Evolutionary conservation across 2,329 filamentous ascomycete species (phyloP).

Genomic region (Ceratocystis diversiconidia): DNA sequence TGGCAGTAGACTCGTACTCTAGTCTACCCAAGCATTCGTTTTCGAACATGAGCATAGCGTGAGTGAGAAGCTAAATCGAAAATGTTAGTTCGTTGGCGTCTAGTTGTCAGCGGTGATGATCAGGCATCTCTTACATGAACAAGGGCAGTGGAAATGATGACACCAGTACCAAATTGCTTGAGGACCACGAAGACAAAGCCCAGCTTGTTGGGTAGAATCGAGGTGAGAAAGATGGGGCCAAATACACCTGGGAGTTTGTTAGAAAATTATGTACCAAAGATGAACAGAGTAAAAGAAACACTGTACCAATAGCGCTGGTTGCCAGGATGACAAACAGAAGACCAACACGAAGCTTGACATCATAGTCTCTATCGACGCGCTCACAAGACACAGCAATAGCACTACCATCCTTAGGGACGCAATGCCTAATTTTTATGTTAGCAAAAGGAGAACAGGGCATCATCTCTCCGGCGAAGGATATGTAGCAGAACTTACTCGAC

Average conservation of each 20-base stretch:
- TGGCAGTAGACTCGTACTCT: constrained; percentile 52
- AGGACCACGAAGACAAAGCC: constrained; percentile 44
- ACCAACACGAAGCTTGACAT: constrained; percentile 53
- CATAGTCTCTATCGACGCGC: constrained; percentile 40
- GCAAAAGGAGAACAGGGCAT: background rate
- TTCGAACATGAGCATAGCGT: constrained; percentile 57
- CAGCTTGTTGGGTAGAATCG: constrained; percentile 38
- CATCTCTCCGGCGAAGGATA: too few relatives aligned
- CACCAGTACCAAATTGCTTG: constrained; percentile 61
- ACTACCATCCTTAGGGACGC: constrained; percentile 31
- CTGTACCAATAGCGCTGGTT: constrained; percentile 48
- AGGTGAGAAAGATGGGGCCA: constrained; percentile 48
- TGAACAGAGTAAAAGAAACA: background rate
- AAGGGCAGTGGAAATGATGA: constrained; percentile 58
- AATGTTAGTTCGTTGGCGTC: background rate
- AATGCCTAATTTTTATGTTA: constrained; percentile 34
- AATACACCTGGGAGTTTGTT: constrained; percentile 38
- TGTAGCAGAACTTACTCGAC: constrained; percentile 44
- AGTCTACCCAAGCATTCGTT: constrained; percentile 55
- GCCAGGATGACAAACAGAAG: constrained; percentile 57
- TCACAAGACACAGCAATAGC: constrained; percentile 31
- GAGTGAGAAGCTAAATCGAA: constrained; percentile 50
- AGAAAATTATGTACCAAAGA: background rate
- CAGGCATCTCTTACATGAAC: constrained; percentile 38
- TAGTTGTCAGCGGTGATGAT: background rate